Conservation (phyloP, 768 basidiomycete genomes). For the Mycena maculata region DNA sequence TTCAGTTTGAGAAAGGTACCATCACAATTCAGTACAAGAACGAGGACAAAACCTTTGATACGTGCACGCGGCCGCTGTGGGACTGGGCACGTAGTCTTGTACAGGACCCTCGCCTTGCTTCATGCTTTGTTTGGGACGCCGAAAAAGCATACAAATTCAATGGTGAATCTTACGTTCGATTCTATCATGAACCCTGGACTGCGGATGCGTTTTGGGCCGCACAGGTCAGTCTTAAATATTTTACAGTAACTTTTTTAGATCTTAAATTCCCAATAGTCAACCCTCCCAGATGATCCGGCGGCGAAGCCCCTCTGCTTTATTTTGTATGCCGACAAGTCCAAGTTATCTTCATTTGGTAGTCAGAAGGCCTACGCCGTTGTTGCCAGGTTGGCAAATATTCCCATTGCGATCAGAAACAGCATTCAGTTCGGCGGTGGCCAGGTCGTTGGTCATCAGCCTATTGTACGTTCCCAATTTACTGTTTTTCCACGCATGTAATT, state of each 20-base stretch:
- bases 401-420: slow-evolving; percentile 29
- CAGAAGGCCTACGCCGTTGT: slow-evolving; percentile 35
- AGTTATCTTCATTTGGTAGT: slow-evolving; percentile 31
- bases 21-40: slow-evolving; percentile 35
- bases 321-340: slow-evolving; percentile 37
- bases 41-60: slow-evolving; percentile 22
- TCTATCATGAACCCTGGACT: slow-evolving; percentile 54
- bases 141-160: slow-evolving; percentile 42
- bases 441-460: slow-evolving; percentile 34
- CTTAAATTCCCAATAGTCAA: background rate
- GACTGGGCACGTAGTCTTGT: slow-evolving; percentile 43
- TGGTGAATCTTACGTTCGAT: slow-evolving; percentile 38
- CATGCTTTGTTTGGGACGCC: slow-evolving; percentile 46
- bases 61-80: slow-evolving; percentile 39
- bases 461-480: slow-evolving; percentile 9
- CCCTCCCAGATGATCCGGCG: background rate
- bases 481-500: no score
- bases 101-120: slow-evolving; percentile 34
- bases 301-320: slow-evolving; percentile 31
- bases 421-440: slow-evolving; percentile 30
- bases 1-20: background rate
- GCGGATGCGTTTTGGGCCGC: slow-evolving; percentile 51
- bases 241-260: background rate
- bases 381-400: slow-evolving; percentile 29
- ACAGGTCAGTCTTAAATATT: slow-evolving; percentile 50